These are phyloP conservation scores for Eimeria falciformis DNA, from an alignment of 169 alveolate species.

Conservation along the genomic window DNA sequence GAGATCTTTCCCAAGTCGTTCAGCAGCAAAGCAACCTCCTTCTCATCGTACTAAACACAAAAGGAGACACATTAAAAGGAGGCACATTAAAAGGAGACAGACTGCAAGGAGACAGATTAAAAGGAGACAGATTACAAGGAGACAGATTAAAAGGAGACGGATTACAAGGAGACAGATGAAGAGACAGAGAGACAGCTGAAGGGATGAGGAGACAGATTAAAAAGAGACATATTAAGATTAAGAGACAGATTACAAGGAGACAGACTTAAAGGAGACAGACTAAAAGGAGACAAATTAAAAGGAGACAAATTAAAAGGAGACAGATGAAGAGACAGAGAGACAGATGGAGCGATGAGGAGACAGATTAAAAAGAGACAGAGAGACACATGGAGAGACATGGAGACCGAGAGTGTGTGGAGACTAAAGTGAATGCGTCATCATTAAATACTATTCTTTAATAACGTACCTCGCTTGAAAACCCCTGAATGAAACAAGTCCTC, in stretches of 20 bases:
- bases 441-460: no score
- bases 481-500: slow-evolving; percentile 21
- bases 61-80: no score
- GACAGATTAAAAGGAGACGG: not conserved
- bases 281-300: no score
- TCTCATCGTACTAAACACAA: slow-evolving; percentile 12
- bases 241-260: not conserved
- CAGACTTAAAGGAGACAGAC: not conserved
- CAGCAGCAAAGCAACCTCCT: slow-evolving; percentile 16
- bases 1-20: slow-evolving; percentile 39
- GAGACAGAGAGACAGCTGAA: not conserved
- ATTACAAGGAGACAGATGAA: not conserved
- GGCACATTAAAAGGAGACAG: not conserved
- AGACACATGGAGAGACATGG: not conserved
- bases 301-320: not conserved
- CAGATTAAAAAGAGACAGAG: not conserved
- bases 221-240: no score
- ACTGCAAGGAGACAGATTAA: not conserved
- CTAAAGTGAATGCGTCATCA: no score
- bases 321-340: not conserved
- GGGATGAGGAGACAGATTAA: not conserved
- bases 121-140: not conserved
- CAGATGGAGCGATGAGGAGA: not conserved
- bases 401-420: no score
- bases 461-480: slow-evolving; percentile 16